Conservation (phyloP, 139 green algal genomes). For the Chloropicon primus region DNA sequence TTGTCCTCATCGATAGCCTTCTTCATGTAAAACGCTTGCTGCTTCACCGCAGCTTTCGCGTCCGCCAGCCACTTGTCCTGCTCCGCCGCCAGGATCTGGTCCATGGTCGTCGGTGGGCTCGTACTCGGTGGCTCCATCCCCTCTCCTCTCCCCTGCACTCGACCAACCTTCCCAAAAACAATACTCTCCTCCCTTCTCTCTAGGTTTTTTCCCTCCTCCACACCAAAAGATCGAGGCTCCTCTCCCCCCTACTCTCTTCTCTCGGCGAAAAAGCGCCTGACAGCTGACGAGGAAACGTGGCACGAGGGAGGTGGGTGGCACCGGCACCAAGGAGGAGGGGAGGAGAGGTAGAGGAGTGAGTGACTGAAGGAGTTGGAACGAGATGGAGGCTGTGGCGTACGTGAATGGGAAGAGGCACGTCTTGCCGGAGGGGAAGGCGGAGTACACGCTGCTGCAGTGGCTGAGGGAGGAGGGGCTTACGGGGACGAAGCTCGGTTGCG, state of each 20-base stretch:
- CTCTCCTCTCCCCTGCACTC: neutral
- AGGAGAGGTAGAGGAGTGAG: neutral
- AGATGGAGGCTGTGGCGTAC: conserved; percentile 38
- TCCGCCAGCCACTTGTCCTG: conserved; percentile 29
- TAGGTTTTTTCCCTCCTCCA: neutral
- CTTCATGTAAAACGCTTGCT: conserved; percentile 30
- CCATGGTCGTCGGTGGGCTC: neutral
- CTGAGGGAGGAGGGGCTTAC: conserved; percentile 56
- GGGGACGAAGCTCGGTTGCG: conserved; percentile 89
- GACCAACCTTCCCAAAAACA: too few relatives aligned
- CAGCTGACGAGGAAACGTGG: too few relatives aligned
- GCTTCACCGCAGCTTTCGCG: conserved; percentile 24
- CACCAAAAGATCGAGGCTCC: too few relatives aligned
- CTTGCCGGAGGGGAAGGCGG: conserved; percentile 48
- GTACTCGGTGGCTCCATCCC: neutral
- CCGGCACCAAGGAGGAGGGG: too few relatives aligned
- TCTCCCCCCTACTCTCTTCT: too few relatives aligned
- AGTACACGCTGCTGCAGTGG: conserved; percentile 69
- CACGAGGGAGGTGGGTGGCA: too few relatives aligned
- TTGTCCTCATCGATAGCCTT: conserved; percentile 70
- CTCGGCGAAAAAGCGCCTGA: too few relatives aligned
- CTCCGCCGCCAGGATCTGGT: conserved; percentile 4
- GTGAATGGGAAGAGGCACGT: conserved; percentile 66
- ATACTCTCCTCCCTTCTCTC: neutral
- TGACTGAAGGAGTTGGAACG: neutral